phyloP scores from a whole-genome alignment of 768 basidiomycete genomes.

The Suillus plorans region DNA sequence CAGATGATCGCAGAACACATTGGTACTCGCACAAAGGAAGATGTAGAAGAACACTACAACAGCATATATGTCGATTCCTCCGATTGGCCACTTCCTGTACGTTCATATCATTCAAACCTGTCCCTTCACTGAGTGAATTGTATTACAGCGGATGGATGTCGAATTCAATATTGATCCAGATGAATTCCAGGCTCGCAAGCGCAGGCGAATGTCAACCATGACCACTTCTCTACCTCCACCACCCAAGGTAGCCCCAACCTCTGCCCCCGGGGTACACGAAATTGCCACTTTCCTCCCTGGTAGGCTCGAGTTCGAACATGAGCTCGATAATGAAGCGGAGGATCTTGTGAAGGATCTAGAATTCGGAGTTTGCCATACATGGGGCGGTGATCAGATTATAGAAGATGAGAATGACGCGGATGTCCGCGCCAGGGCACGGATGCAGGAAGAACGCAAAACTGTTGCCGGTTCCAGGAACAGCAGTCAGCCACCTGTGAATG shows the following conservation, averaged over 20 bases:
- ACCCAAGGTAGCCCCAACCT: constrained; percentile 79
- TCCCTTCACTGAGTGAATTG: constrained; percentile 14
- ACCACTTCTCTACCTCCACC: constrained; percentile 53
- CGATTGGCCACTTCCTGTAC: constrained; percentile 79
- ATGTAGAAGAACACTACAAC: constrained; percentile 89
- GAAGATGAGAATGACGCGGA: constrained; percentile 80
- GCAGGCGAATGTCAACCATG: constrained; percentile 83
- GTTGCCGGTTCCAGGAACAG: constrained; percentile 17
- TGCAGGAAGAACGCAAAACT: constrained; percentile 39
- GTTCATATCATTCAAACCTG: constrained; percentile 23
- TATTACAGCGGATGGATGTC: constrained; percentile 42
- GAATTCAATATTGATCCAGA: constrained; percentile 73
- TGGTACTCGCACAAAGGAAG: constrained; percentile 91
- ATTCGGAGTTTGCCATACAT: constrained; percentile 85
- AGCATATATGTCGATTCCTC: constrained; percentile 76
- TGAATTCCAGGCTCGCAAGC: constrained; percentile 87
- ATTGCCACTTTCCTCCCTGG: constrained; percentile 92
- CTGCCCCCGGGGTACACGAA: constrained; percentile 90
- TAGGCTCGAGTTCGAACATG: constrained; percentile 97
- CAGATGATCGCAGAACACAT: constrained; percentile 93
- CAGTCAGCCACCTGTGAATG: constrained; percentile 25
- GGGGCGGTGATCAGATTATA: constrained; percentile 77
- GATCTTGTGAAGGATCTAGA: constrained; percentile 94
- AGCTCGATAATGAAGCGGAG: constrained; percentile 96
- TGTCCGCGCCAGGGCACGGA: constrained; percentile 51